Base-by-base conservation (phyloP, 495 filamentous ascomycete genomes). In the Penicillium subrubescens region DNA sequence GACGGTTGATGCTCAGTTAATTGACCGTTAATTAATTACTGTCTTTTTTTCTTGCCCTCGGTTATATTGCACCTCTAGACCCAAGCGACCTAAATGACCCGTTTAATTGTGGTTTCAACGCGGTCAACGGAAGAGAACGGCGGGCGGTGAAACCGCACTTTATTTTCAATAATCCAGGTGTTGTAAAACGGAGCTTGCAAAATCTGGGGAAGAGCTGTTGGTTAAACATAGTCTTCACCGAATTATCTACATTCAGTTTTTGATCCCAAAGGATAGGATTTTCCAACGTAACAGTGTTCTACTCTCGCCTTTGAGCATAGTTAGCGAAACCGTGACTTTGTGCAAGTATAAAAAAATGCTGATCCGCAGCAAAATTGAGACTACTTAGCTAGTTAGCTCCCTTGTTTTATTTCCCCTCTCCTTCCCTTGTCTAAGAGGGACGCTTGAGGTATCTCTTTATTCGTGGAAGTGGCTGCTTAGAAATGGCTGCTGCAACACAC, bases 221-320 rank as follows among this genome's bases (percentile, higher is more conserved):
- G 52, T 55, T 55, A 55, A 55, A 55, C 15, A 37, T 53, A 3
- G n/a, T 54, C 25, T 54, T 54, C 25, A 54, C 25, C 35, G 29
- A 55, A 55, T 55, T 37, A 55, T 55, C 14, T 37, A 12, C 15
- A 35, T 55, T 37, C 6, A 55, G 21, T 25, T 55, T 33, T 55
- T 1, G n/a, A 3, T 35, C 39, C 31, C 37, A 31, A 55, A 55
- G 1, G 4, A 55, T n/a, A n/a, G n/a, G n/a, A n/a, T n/a, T n/a
- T n/a, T n/a, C n/a, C 43, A 4, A 23, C 25, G 11, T 6, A 25
- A 21, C 2, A 48, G 19, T 48, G 19, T 48, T 25, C 19, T 21
- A 50, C 21, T 25, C 44, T 50, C 8, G 8, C 44, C 44, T 50
- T 44, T 3, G 21, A 50, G 21, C 21, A 25, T 12, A 17, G 21